phyloP scores from a whole-genome alignment of 139 green algal genomes.

The Asterochloris erici region DNA sequence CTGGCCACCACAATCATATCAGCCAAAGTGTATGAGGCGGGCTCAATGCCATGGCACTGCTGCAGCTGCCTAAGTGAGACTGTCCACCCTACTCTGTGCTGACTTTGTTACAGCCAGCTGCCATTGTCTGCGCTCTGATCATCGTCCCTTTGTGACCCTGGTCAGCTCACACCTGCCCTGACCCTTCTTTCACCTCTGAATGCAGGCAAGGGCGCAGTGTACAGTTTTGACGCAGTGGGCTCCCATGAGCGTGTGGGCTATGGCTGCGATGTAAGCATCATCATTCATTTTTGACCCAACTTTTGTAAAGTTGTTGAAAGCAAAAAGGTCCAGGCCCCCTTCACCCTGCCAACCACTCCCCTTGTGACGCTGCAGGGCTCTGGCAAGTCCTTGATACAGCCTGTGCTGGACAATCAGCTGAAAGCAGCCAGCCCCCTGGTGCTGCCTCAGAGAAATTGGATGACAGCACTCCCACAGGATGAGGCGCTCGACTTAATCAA shows the following conservation, averaged over 20 bases:
- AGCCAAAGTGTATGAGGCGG: no score
- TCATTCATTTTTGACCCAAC: no score
- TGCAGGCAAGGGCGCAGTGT: slow-evolving; percentile 90
- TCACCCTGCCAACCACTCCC: background rate
- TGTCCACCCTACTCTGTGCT: no score
- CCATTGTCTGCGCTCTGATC: no score
- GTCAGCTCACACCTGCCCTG: no score
- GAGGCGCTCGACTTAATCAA: slow-evolving; percentile 96
- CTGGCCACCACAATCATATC: no score
- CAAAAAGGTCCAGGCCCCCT: background rate
- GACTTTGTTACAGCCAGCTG: no score
- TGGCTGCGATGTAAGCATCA: slow-evolving; percentile 60
- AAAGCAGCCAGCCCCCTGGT: slow-evolving; percentile 86
- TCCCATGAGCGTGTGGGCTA: slow-evolving; percentile 88
- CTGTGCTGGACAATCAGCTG: slow-evolving; percentile 98
- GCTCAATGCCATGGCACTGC: no score
- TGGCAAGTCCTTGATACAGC: slow-evolving; percentile 96
- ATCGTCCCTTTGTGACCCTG: no score
- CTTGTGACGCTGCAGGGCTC: slow-evolving; percentile 59
- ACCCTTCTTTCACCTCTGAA: no score
- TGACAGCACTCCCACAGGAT: slow-evolving; percentile 66
- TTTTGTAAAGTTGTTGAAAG: background rate
- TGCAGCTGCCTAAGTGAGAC: background rate
- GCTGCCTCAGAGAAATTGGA: slow-evolving; percentile 65
- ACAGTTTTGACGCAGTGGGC: slow-evolving; percentile 97